Evolutionary conservation across 2,329 filamentous ascomycete genomes (phyloP).

Genomic region (Purpureocillium takamizusanense): DNA sequence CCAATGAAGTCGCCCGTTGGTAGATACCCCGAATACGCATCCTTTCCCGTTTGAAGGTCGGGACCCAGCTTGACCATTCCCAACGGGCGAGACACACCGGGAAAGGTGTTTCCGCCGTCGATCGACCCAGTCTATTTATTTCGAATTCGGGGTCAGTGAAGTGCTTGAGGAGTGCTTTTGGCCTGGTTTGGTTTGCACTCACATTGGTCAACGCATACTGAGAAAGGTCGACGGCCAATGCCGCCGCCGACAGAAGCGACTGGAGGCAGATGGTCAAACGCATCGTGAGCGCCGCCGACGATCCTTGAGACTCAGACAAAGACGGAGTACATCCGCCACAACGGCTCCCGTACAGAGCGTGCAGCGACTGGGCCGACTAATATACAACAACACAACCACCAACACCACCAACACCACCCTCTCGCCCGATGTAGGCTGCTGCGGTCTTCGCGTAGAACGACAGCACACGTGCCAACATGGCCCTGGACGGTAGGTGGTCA

Average conservation of each 20-base stretch:
- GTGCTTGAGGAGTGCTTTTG: too few relatives aligned
- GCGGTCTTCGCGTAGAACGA: slow-evolving; percentile 1
- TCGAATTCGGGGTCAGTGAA: too few relatives aligned
- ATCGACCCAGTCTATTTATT: slow-evolving; percentile 32
- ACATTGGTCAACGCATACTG: slow-evolving; percentile 26
- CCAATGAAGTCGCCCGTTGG: slow-evolving; percentile 44
- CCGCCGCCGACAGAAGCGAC: neutral
- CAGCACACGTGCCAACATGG: too few relatives aligned
- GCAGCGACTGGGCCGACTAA: too few relatives aligned
- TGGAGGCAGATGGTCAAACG: neutral
- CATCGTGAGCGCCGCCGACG: too few relatives aligned
- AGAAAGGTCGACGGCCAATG: slow-evolving; percentile 14
- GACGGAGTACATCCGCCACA: too few relatives aligned
- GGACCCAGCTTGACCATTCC: slow-evolving; percentile 42
- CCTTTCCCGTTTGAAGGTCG: slow-evolving; percentile 36
- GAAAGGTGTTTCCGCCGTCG: slow-evolving; percentile 39
- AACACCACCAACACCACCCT: too few relatives aligned
- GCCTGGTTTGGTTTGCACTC: slow-evolving; percentile 10
- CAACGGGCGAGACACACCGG: slow-evolving; percentile 36
- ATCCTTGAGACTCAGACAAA: too few relatives aligned
- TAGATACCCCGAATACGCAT: slow-evolving; percentile 45
- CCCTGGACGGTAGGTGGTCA: too few relatives aligned
- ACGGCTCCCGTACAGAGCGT: too few relatives aligned
- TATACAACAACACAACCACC: too few relatives aligned
- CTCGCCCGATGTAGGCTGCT: too few relatives aligned